A percentile compares a stretch with the other conserved stretches of the same genome.
phyloP scores from a whole-genome alignment of 208 protist species.

The Crithidia thermophila region DNA sequence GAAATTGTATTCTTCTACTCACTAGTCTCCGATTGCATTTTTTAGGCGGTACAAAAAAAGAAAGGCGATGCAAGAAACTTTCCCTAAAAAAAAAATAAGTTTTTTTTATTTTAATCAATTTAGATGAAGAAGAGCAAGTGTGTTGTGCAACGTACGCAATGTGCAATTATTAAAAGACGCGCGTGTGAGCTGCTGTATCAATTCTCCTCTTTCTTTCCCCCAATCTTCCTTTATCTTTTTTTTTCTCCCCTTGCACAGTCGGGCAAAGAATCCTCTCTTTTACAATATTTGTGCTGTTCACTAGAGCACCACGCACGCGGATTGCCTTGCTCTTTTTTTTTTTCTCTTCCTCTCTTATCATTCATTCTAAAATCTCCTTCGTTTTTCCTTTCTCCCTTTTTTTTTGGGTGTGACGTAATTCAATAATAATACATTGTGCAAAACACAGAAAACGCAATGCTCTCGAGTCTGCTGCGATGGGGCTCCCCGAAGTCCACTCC shows the following conservation, averaged over 20 bases:
- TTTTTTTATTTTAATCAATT: no score
- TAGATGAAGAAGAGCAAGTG: no score
- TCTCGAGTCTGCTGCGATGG: conserved; percentile 3
- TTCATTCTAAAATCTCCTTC: neutral
- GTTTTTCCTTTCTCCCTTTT: conserved; percentile 7
- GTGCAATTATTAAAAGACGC: neutral
- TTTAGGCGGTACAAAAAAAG: no score
- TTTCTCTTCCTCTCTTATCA: neutral
- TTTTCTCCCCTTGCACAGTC: neutral
- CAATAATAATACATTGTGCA: neutral
- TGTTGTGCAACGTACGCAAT: no score
- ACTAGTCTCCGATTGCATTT: no score
- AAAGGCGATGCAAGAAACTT: no score
- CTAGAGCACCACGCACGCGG: neutral
- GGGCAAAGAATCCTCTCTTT: neutral
- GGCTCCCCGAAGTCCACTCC: neutral
- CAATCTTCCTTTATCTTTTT: conserved; percentile 1
- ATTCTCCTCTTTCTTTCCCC: conserved; percentile 10
- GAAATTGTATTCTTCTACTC: no score
- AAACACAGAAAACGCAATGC: conserved; percentile 7
- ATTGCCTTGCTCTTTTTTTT: neutral
- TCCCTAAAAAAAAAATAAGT: no score
- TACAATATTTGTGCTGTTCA: neutral
- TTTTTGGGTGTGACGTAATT: no score
- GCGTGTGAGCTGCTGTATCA: neutral